A percentile compares a stretch with the other conserved stretches of the same genome.
These are phyloP conservation scores for Lablab purpureus DNA, from an alignment of 306 rosid species.

Conservation along the genomic window DNA sequence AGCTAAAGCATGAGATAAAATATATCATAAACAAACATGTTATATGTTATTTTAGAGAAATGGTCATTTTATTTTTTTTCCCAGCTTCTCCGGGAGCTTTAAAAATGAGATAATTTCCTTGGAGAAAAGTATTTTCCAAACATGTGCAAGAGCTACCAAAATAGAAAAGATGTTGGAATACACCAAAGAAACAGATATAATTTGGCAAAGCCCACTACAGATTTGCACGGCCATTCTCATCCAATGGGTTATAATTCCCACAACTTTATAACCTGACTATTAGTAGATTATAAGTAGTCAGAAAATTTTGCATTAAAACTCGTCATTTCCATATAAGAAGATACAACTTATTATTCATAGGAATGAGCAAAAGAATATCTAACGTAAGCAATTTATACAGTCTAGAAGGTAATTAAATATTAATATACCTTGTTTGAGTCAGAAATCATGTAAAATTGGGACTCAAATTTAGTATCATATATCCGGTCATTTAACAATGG, in stretches of 20 bases:
- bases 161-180: conserved; percentile 31
- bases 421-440: conserved; percentile 80
- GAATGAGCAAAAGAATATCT: conserved; percentile 19
- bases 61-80: neutral
- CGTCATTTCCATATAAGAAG: conserved; percentile 30
- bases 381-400: conserved; percentile 3
- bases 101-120: neutral
- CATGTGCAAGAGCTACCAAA: conserved; percentile 24
- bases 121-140: neutral
- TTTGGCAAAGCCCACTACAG: conserved; percentile 23
- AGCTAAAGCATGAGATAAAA: conserved; percentile 36
- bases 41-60: conserved; percentile 1
- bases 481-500: conserved; percentile 84
- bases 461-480: conserved; percentile 92
- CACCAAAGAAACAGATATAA: conserved; percentile 15
- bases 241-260: conserved; percentile 26
- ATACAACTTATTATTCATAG: conserved; percentile 18
- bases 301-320: conserved; percentile 21
- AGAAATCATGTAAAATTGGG: conserved; percentile 93
- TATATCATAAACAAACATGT: conserved; percentile 24
- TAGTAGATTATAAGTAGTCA: neutral
- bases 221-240: conserved; percentile 24
- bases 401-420: conserved; percentile 34
- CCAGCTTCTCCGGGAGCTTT: neutral
- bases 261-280: neutral